A percentile compares a stretch with the other conserved stretches of the same genome.
These are phyloP conservation scores for Cyclotella baltica DNA, from an alignment of 108 stramenopile genomes.

Conservation along the genomic window DNA sequence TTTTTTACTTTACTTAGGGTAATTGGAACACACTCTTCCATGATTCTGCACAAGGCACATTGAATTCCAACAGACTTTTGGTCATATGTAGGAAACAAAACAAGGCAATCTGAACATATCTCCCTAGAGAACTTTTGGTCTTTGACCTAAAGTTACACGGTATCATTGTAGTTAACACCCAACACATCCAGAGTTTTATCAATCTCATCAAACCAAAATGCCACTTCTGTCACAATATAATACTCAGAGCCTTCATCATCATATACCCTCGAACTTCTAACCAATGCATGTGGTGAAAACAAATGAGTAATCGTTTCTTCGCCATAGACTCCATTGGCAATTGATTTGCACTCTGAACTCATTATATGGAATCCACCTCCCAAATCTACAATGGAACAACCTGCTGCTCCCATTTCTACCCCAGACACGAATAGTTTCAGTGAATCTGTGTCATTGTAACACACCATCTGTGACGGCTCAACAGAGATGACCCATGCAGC, in stretches of 20 bases:
- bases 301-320: not conserved
- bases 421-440: not conserved
- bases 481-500: not conserved
- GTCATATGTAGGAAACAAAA: not conserved
- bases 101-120: too few relatives aligned
- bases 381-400: too few relatives aligned
- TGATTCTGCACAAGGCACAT: too few relatives aligned
- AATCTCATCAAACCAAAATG: constrained; percentile 2
- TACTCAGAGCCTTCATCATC: not conserved
- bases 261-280: not conserved
- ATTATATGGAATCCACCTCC: too few relatives aligned
- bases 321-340: not conserved
- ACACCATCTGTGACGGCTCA: not conserved
- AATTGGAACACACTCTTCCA: too few relatives aligned
- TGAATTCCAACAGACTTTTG: not conserved
- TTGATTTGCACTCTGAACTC: too few relatives aligned
- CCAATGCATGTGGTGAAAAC: not conserved
- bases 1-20: too few relatives aligned
- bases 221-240: not conserved
- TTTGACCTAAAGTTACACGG: not conserved
- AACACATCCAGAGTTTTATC: not conserved
- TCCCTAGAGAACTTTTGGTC: too few relatives aligned
- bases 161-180: not conserved
- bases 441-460: not conserved
- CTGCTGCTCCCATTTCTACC: not conserved